Base-by-base conservation (phyloP, 78 protist species). In the Trichosphaerium sp. region DNA sequence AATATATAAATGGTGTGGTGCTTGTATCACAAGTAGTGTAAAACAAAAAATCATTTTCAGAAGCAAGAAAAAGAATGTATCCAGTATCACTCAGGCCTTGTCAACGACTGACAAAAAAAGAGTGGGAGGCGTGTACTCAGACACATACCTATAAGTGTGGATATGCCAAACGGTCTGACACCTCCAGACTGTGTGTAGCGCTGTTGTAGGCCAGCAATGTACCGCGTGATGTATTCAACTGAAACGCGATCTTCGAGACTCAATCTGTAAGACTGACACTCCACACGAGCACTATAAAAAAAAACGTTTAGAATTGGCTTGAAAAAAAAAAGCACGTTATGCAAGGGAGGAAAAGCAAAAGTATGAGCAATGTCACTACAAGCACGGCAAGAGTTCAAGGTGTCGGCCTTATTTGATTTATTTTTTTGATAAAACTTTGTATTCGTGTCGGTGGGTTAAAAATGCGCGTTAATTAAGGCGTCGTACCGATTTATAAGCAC, bases 151-250 rank as follows among this genome's bases (percentile, higher is more conserved):
- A n/a, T 87, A 41, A 98, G 78, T 5, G 93, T 80, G 15, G 97
- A 82, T 34, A 98, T 83, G 31, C 99, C 99, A 56, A 95, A 96
- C 18, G 99, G 99, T 14, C 99, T 85, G 54, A 87, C 91, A 14
- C 99, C 99, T 47, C 95, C 96, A 49, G 91, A 59, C 63, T 96
- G 99, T 10, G 99, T 97, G 88, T 92, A 96, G 29, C 83, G 90
- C 80, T 91, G 97, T 67, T 93, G 92, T 28, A 86, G 66, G 29
- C 91, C 85, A 10, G 99, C 97, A 42, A 97, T 75, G 84, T 74
- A 85, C 14, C 94, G 76, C 1, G 97, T 57, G 14, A 94, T 71
- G 74, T 88, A 90, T 48, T 89, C 97, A 10, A 93, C 84, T 0
- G 95, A 58, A 39, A 88, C 84, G 4, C 85, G 54, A 63, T 95